A percentile compares a stretch with the other conserved stretches of the same genome.
These are phyloP conservation scores for Eimeria sp. DNA, from an alignment of 169 alveolate species.

Conservation along the genomic window DNA sequence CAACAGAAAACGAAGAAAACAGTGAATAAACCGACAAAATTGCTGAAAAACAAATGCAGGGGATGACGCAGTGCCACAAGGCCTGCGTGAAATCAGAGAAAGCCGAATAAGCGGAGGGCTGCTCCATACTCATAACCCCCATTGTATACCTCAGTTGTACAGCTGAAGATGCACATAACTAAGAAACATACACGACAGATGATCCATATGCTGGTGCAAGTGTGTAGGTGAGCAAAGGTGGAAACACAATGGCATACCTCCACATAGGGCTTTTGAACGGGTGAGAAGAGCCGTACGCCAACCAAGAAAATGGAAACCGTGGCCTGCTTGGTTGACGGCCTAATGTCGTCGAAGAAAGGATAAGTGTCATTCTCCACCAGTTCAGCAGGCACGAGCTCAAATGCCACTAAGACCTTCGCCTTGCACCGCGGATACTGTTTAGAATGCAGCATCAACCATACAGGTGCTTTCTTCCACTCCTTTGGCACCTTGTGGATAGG, in stretches of 20 bases:
- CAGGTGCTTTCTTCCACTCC: constrained; percentile 94
- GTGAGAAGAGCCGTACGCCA: constrained; percentile 92
- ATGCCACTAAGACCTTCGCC: constrained; percentile 92
- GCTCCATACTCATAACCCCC: too few relatives aligned
- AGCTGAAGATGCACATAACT: neutral
- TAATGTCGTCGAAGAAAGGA: constrained; percentile 94
- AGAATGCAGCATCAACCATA: constrained; percentile 92
- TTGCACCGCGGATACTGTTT: constrained; percentile 89
- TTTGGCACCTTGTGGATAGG: constrained; percentile 92
- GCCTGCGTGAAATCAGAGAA: neutral
- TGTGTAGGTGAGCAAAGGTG: neutral
- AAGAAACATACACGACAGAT: too few relatives aligned
- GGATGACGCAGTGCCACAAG: neutral
- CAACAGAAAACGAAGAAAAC: too few relatives aligned
- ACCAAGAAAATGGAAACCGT: constrained; percentile 90
- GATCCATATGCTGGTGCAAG: neutral
- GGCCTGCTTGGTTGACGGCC: constrained; percentile 91
- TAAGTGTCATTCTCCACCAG: constrained; percentile 87
- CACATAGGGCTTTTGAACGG: constrained; percentile 91
- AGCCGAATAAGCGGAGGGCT: neutral
- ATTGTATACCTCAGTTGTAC: neutral
- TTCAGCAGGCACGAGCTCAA: constrained; percentile 91
- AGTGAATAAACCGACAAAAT: too few relatives aligned
- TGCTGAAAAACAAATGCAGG: neutral
- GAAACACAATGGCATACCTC: neutral